Evolutionary conservation across 305 asterid genomes (phyloP).

Genomic region (Solanum hybrid): DNA sequence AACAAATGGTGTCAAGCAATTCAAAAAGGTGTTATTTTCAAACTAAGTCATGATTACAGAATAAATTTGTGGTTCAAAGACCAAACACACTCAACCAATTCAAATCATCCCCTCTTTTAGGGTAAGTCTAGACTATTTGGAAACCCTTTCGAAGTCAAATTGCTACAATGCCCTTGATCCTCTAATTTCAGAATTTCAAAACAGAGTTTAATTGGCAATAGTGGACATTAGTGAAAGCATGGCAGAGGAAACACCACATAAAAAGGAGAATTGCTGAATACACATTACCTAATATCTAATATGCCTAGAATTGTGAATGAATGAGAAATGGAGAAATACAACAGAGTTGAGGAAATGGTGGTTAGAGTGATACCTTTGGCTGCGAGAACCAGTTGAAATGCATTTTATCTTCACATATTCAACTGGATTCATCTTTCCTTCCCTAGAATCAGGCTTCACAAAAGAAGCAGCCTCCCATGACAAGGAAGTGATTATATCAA

Average conservation of each 20-base stretch:
- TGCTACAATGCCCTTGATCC: background rate
- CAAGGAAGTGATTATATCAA: conserved; percentile 67
- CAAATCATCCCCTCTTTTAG: background rate
- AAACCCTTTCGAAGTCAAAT: background rate
- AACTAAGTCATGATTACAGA: background rate
- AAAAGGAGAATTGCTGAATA: background rate
- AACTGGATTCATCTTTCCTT: conserved; percentile 92
- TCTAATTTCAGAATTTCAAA: background rate
- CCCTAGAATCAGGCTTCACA: conserved; percentile 69
- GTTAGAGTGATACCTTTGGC: conserved; percentile 39
- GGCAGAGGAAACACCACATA: background rate
- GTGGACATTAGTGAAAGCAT: background rate
- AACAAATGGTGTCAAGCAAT: background rate
- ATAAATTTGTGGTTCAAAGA: background rate
- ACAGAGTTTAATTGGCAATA: background rate
- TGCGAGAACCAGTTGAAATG: conserved; percentile 63
- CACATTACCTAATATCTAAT: background rate
- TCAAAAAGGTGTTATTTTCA: background rate
- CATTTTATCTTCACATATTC: conserved; percentile 90
- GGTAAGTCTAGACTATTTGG: background rate
- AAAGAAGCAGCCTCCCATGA: conserved; percentile 97
- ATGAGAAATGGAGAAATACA: background rate
- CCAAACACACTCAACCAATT: background rate
- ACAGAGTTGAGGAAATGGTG: background rate
- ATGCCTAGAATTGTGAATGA: background rate